Evolutionary conservation across 306 rosid genomes (phyloP).

Genomic region (Quillaja saponaria): DNA sequence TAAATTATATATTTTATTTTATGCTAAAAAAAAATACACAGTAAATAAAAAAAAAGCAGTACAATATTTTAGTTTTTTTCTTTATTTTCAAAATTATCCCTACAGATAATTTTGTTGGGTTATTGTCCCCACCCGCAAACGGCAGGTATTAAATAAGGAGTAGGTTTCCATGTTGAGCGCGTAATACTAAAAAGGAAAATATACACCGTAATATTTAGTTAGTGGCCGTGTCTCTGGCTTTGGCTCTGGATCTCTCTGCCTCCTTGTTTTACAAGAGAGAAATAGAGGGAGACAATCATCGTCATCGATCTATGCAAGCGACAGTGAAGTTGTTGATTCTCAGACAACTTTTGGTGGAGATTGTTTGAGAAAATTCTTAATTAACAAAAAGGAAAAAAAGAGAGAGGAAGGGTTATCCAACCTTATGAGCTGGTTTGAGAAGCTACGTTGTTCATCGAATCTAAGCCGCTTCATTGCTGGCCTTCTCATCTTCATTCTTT

Average conservation of each 20-base stretch:
- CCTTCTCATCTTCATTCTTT: constrained; percentile 49
- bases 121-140: neutral
- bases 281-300: neutral
- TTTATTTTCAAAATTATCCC: neutral
- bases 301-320: constrained; percentile 38
- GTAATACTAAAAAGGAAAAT: too few relatives aligned
- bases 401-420: neutral
- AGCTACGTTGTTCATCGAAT: constrained; percentile 43
- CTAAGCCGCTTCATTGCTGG: constrained; percentile 67
- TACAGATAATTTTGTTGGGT: constrained; percentile 24
- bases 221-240: too few relatives aligned
- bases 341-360: constrained; percentile 20
- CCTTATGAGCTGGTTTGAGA: constrained; percentile 55
- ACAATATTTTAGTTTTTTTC: too few relatives aligned
- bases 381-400: neutral
- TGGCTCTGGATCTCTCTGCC: constrained; percentile 4
- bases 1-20: too few relatives aligned
- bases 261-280: neutral
- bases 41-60: too few relatives aligned
- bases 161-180: too few relatives aligned
- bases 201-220: too few relatives aligned
- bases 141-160: neutral
- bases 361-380: constrained; percentile 6
- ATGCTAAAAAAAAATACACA: too few relatives aligned
- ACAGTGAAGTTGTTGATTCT: constrained; percentile 25